Conservation (phyloP, 1,284 basidiomycete genomes). For the Neolentinus lepideus region DNA sequence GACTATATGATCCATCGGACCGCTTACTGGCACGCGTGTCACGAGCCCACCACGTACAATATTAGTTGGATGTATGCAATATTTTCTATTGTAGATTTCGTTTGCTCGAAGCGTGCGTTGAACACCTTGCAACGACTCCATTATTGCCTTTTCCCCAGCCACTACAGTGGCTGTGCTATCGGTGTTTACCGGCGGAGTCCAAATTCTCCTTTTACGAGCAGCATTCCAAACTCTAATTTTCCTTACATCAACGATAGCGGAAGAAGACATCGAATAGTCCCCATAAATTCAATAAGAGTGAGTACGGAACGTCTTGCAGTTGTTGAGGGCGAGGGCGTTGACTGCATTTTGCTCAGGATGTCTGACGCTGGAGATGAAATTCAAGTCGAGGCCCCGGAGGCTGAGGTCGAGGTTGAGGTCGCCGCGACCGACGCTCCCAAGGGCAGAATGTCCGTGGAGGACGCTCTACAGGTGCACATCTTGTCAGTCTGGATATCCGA, state of each 20-base stretch:
- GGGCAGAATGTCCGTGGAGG: conserved; percentile 95
- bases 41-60: no score
- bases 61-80: no score
- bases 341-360: conserved; percentile 54
- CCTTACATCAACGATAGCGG: conserved; percentile 81
- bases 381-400: conserved; percentile 64
- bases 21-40: no score
- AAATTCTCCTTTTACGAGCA: neutral
- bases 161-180: neutral
- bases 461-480: conserved; percentile 82
- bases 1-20: no score
- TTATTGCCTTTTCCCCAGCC: no score
- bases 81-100: no score
- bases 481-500: neutral
- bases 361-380: conserved; percentile 99
- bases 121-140: no score
- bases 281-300: conserved; percentile 37
- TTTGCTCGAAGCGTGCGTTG: no score
- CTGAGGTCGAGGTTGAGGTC: conserved; percentile 87
- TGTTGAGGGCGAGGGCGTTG: neutral
- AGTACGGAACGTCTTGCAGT: conserved; percentile 13
- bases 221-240: conserved; percentile 16
- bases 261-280: conserved; percentile 68
- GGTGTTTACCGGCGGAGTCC: neutral
- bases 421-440: conserved; percentile 73